Percentiles rank a stretch among this genome's conserved stretches.
phyloP scores from a whole-genome alignment of 352 stramenopile species.

The Globisporangium middletonii region DNA sequence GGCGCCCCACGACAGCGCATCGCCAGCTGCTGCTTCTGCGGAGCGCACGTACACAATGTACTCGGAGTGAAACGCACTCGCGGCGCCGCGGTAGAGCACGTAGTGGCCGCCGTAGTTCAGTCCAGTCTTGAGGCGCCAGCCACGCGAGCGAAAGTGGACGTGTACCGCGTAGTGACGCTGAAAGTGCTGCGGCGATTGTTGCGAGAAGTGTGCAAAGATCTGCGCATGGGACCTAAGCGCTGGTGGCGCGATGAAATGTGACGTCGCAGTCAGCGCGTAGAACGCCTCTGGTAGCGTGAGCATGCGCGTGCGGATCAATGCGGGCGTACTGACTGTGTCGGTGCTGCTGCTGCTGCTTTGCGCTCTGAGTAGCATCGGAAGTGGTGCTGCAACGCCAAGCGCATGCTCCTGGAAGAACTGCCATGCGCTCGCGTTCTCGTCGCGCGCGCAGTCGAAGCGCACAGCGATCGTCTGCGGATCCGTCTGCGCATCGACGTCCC shows the following conservation, averaged over 20 bases:
- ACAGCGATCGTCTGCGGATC: not conserved
- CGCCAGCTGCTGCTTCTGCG: constrained; percentile 3
- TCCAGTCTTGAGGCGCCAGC: constrained; percentile 47
- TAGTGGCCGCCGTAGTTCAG: constrained; percentile 70
- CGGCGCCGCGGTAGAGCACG: constrained; percentile 57
- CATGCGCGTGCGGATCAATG: constrained; percentile 2
- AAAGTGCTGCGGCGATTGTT: constrained; percentile 19
- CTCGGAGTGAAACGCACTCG: constrained; percentile 56
- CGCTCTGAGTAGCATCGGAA: not conserved
- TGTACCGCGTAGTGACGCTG: constrained; percentile 32
- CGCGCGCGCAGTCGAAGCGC: constrained; percentile 2
- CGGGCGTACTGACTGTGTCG: not conserved
- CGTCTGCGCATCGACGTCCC: constrained; percentile 1
- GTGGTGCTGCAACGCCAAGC: constrained; percentile 14
- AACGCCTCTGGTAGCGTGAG: constrained; percentile 6
- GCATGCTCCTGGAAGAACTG: constrained; percentile 12
- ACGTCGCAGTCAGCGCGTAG: not conserved
- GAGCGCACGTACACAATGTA: constrained; percentile 56
- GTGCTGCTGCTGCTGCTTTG: too few relatives aligned
- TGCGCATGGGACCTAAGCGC: not conserved
- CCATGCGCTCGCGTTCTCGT: constrained; percentile 9
- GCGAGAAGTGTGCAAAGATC: not conserved
- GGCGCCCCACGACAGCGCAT: constrained; percentile 30
- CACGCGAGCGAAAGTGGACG: constrained; percentile 52
- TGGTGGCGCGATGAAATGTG: not conserved